Evolutionary conservation across 768 basidiomycete species (phyloP), one percentile per base, ranked within the genome.

Genomic region (Imleria badia): DNA sequence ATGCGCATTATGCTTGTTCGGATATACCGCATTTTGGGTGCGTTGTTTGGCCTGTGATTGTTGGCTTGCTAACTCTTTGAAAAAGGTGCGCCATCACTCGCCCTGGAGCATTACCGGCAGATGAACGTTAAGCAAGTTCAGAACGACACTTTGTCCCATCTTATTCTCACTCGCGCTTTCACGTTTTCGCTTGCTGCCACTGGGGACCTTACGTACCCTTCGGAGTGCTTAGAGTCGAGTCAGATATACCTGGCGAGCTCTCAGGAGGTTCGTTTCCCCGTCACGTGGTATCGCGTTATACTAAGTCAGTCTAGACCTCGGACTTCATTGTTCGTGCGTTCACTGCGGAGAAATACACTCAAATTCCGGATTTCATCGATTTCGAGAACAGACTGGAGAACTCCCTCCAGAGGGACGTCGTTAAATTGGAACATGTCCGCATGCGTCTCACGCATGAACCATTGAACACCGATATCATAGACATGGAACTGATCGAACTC

Each of bases 71-170:
- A 20, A 62, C 42, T n/a, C 26, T 49, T 45, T 14, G 44, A 14
- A 26, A 13, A 60, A 93, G 92, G 89, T 53, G 87, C 89, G 15
- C 78, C 91, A 1, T 80, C 83, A 5, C 71, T 83, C 39, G 86
- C 90, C 4, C 60, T 93, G 58, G 86, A 91, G 50, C 91, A 94
- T 64, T 95, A 92, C 66, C 83, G 84, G 29, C 73, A 76, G 22
- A 78, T 95, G 75, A 83, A 85, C 56, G 76, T 91, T 57, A 94
- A 94, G 67, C 88, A 91, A 63, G 81, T 95, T 22, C 93, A 96
- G 67, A 81, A 87, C 53, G 94, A 97, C 64, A 96, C 94, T 1
- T 76, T 97, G 9, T 91, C 91, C 2, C 91, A 96, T 66, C 81
- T 91, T 51, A 71, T 94, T 48, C 79, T 94, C 39, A 83, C 89